Evolutionary conservation across 805 yeast genomes (phyloP).

Genomic region (Tetrapisispora iriomotensis): DNA sequence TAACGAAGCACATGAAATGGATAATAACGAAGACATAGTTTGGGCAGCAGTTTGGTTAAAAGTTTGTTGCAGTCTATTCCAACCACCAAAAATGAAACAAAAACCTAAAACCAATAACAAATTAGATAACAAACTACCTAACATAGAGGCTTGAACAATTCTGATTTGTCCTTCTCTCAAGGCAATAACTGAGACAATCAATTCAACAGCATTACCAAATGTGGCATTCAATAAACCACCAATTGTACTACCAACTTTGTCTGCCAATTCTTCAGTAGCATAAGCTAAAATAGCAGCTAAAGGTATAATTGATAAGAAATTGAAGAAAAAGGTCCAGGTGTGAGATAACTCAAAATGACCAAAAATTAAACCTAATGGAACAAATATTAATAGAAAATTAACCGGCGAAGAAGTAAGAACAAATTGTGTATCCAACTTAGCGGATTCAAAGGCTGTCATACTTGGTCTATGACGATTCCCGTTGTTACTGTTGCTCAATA

Average conservation of each 20-base stretch:
- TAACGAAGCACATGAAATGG: conserved; percentile 80
- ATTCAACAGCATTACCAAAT: conserved; percentile 95
- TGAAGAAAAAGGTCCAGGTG: conserved; percentile 52
- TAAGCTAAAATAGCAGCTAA: conserved; percentile 82
- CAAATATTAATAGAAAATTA: conserved; percentile 67
- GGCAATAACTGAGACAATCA: conserved; percentile 89
- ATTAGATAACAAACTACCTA: conserved; percentile 87
- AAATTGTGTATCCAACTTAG: conserved; percentile 16
- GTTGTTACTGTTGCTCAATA: conserved; percentile 5
- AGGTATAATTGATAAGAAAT: conserved; percentile 86
- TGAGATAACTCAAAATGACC: conserved; percentile 51
- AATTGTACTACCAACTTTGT: conserved; percentile 78
- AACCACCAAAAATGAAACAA: conserved; percentile 89
- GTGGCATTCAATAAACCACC: conserved; percentile 96
- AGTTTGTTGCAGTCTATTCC: conserved; percentile 71
- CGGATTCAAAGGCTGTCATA: conserved; percentile 12
- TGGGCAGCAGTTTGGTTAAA: conserved; percentile 97
- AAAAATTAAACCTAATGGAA: conserved; percentile 80
- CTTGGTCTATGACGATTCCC: conserved; percentile 1
- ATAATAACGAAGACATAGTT: conserved; percentile 91
- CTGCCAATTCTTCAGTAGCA: conserved; percentile 89
- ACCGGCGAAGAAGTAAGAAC: conserved; percentile 53
- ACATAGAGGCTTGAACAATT: conserved; percentile 95
- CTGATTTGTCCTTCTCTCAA: conserved; percentile 75
- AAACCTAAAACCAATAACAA: conserved; percentile 87